These are phyloP conservation scores for Lophium mytilinum DNA, from an alignment of 495 filamentous ascomycete genomes.

Conservation along the genomic window DNA sequence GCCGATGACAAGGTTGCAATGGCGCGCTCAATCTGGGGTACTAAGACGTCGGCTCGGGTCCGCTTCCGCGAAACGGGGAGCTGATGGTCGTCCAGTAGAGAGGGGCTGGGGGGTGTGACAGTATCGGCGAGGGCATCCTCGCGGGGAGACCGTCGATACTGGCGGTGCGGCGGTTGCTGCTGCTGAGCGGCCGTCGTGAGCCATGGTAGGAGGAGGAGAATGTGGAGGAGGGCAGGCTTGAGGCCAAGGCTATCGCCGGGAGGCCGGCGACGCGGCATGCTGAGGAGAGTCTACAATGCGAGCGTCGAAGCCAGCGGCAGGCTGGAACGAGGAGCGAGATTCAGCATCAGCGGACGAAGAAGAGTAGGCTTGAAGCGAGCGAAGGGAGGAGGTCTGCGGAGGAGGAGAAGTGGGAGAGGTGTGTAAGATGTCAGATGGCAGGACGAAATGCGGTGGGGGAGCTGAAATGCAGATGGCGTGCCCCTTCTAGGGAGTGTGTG, in stretches of 20 bases:
- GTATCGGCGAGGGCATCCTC: slow-evolving; percentile 20
- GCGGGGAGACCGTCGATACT: slow-evolving; percentile 19
- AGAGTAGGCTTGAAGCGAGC: not conserved
- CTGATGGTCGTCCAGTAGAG: slow-evolving; percentile 1
- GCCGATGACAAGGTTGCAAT: slow-evolving; percentile 68
- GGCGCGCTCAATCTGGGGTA: slow-evolving; percentile 79
- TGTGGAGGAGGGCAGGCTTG: slow-evolving; percentile 28
- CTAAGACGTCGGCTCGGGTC: slow-evolving; percentile 25
- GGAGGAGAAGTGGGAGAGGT: not conserved
- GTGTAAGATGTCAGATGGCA: slow-evolving; percentile 3
- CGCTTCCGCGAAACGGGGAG: slow-evolving; percentile 25
- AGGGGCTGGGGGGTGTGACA: slow-evolving; percentile 11
- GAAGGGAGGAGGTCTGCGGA: not conserved
- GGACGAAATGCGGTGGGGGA: slow-evolving; percentile 11
- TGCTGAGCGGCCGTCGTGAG: slow-evolving; percentile 31
- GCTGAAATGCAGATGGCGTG: slow-evolving; percentile 7
- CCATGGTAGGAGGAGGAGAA: slow-evolving; percentile 25
- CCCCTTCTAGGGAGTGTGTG: not conserved
- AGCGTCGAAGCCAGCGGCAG: slow-evolving; percentile 10
- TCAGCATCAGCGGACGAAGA: slow-evolving; percentile 14
- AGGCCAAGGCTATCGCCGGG: slow-evolving; percentile 32
- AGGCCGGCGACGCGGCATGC: slow-evolving; percentile 32
- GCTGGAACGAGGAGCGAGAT: slow-evolving; percentile 15
- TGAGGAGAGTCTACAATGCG: slow-evolving; percentile 10
- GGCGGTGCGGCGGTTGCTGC: slow-evolving; percentile 30